These are phyloP conservation scores for Neurospora terricola DNA, from an alignment of 495 filamentous ascomycete species.

Conservation along the genomic window DNA sequence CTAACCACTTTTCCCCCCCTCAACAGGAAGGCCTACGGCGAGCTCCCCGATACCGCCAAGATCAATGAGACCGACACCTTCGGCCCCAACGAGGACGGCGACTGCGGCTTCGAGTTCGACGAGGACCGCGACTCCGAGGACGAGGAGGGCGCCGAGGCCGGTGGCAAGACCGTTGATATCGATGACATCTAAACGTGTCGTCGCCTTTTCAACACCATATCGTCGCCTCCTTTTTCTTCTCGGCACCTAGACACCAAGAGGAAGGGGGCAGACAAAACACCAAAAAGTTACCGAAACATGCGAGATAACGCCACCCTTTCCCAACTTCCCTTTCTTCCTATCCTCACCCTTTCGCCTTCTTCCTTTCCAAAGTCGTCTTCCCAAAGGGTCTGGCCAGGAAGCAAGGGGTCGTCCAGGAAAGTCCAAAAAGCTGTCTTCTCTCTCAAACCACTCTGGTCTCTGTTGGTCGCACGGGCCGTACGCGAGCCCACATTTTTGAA, in stretches of 20 bases:
- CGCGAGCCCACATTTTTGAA: not conserved
- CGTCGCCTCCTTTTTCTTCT: not conserved
- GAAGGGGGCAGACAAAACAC: not conserved
- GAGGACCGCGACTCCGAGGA: conserved; percentile 75
- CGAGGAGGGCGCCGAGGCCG: conserved; percentile 47
- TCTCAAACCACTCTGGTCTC: conserved; percentile 37
- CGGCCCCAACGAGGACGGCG: conserved; percentile 58
- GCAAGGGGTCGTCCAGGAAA: conserved; percentile 6
- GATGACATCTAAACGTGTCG: conserved; percentile 52
- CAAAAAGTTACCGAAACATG: not conserved
- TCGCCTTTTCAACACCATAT: not conserved
- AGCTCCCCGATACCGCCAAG: conserved; percentile 95
- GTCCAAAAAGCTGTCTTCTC: conserved; percentile 49
- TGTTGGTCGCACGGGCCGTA: not conserved
- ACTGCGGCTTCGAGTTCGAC: conserved; percentile 78
- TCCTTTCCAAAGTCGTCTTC: not conserved
- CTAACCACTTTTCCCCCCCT: conserved; percentile 2
- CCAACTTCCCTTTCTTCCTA: conserved; percentile 4
- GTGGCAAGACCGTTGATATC: conserved; percentile 57
- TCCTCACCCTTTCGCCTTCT: not conserved
- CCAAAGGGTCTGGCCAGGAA: not conserved
- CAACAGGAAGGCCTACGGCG: conserved; percentile 74
- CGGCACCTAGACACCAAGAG: not conserved
- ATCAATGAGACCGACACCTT: conserved; percentile 99
- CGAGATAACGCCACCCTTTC: not conserved